These are phyloP conservation scores for Diaporthe vexans DNA, from an alignment of 2,329 filamentous ascomycete species.

Conservation along the genomic window DNA sequence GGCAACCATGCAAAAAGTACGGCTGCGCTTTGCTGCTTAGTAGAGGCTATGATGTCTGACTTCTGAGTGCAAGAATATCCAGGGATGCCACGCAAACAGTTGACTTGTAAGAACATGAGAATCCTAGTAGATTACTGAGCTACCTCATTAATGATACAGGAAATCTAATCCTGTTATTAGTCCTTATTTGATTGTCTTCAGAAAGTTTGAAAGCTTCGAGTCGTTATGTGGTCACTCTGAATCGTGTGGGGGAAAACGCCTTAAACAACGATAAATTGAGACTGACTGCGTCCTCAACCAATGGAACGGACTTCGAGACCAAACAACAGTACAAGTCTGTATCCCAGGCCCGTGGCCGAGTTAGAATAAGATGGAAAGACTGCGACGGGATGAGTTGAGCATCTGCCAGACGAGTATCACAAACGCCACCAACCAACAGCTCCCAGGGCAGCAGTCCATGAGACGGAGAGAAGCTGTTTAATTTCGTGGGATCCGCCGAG, in stretches of 20 bases:
- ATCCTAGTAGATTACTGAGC: neutral
- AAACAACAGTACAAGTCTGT: neutral
- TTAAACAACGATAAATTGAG: neutral
- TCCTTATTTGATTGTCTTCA: neutral
- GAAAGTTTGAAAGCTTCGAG: neutral
- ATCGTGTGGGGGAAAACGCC: neutral
- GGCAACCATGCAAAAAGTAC: neutral
- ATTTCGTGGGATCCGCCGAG: no score
- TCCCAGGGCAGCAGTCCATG: no score
- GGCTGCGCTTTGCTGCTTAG: neutral
- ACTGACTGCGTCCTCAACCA: neutral
- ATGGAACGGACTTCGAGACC: neutral
- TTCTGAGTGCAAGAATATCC: neutral
- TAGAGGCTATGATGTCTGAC: neutral
- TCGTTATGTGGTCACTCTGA: neutral
- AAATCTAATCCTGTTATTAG: neutral
- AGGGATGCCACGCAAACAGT: neutral
- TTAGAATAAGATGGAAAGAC: neutral
- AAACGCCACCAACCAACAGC: no score
- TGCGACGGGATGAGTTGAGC: neutral
- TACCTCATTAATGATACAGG: no score
- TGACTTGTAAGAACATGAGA: neutral
- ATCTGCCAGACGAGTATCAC: no score
- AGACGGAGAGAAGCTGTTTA: no score
- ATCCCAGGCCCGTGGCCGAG: neutral